Percentiles rank a stretch among this genome's conserved stretches.
phyloP scores from a whole-genome alignment of 495 filamentous ascomycete genomes.

The Cladorrhinum samala region DNA sequence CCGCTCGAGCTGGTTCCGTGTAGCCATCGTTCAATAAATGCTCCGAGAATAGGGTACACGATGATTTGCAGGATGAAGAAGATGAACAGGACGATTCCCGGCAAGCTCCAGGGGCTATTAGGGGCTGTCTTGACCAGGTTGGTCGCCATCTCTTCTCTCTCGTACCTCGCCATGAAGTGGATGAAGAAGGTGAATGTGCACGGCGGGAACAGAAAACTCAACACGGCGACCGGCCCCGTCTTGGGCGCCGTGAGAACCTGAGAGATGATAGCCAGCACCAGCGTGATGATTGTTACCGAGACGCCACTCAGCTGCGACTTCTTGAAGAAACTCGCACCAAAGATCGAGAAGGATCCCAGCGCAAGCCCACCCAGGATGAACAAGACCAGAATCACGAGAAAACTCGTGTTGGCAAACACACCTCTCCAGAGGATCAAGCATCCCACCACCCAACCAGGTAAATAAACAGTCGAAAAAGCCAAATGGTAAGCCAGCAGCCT shows the following conservation, averaged over 20 bases:
- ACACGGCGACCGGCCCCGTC: conserved; percentile 52
- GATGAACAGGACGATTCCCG: conserved; percentile 61
- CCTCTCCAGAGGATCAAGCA: conserved; percentile 53
- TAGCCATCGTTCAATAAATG: conserved; percentile 62
- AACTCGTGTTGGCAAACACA: conserved; percentile 57
- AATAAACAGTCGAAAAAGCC: conserved; percentile 62
- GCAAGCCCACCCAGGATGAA: conserved; percentile 59
- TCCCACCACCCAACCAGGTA: conserved; percentile 64
- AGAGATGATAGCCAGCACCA: conserved; percentile 62
- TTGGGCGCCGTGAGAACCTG: conserved; percentile 55
- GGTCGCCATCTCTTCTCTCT: conserved; percentile 47
- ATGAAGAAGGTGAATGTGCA: conserved; percentile 73
- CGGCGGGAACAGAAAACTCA: conserved; percentile 67
- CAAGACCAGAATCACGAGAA: conserved; percentile 55
- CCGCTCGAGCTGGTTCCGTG: conserved; percentile 66
- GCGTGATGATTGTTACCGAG: conserved; percentile 53
- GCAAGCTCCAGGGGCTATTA: conserved; percentile 53
- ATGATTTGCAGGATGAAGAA: conserved; percentile 69
- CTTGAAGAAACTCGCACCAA: conserved; percentile 68
- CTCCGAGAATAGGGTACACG: conserved; percentile 63
- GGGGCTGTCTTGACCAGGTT: conserved; percentile 54
- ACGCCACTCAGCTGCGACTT: conserved; percentile 73
- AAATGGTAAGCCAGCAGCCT: conserved; percentile 62
- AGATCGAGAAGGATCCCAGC: conserved; percentile 61
- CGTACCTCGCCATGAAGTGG: conserved; percentile 60